Conservation (phyloP, 768 basidiomycete species). For the Suillus weaverae region DNA sequence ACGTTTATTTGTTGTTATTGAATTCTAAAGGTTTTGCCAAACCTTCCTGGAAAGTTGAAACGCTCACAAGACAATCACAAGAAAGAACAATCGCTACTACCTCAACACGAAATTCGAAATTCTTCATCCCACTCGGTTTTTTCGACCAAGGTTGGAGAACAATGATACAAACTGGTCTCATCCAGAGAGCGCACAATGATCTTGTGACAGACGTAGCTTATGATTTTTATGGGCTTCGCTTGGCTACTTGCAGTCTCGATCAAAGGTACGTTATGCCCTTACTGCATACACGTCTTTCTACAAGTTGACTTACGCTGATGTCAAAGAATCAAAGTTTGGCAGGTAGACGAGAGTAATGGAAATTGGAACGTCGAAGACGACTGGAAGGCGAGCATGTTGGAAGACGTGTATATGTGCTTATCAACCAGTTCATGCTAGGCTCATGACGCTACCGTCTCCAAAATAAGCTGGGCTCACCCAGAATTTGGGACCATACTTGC, state of each 20-base stretch:
- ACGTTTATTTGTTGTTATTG: slow-evolving; percentile 21
- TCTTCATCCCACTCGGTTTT: background rate
- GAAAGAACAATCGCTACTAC: background rate
- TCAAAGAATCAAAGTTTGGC: slow-evolving; percentile 83
- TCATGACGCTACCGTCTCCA: slow-evolving; percentile 89
- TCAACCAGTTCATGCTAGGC: slow-evolving; percentile 53
- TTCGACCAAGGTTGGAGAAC: background rate
- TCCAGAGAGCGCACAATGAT: slow-evolving; percentile 76
- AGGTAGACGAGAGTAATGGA: slow-evolving; percentile 67
- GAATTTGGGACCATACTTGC: slow-evolving; percentile 88
- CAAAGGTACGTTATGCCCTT: slow-evolving; percentile 54
- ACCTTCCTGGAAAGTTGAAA: background rate
- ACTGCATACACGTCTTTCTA: background rate
- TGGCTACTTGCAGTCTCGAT: slow-evolving; percentile 82
- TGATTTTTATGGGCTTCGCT: slow-evolving; percentile 83
- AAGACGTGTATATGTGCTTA: slow-evolving; percentile 5
- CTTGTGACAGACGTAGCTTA: slow-evolving; percentile 85
- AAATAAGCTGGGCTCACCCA: slow-evolving; percentile 88
- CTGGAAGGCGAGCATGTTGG: slow-evolving; percentile 69
- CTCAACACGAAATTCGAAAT: background rate
- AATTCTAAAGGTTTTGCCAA: slow-evolving; percentile 15
- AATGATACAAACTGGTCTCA: slow-evolving; percentile 81
- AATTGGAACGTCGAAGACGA: slow-evolving; percentile 82
- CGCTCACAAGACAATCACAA: background rate
- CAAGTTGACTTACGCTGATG: slow-evolving; percentile 13